Evolutionary conservation across 306 rosid species (phyloP), one percentile per base, ranked within the genome.

Genomic region (Quercus dentata): DNA sequence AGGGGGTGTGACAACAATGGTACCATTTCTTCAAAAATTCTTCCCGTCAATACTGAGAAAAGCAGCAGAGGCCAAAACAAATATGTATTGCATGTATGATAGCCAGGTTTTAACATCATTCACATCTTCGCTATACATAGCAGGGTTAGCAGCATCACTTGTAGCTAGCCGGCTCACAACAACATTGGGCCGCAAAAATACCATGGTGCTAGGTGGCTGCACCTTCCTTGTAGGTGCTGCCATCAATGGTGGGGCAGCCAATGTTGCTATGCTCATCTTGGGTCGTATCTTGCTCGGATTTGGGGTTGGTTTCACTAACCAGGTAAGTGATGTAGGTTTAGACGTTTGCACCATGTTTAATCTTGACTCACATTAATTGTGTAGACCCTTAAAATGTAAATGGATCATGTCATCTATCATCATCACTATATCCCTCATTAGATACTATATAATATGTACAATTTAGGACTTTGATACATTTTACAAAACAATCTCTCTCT

Each of bases 1-100:
- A 89, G 94, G 96, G 33, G 96, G 92, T 5, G 97, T 89, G 1
- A 90, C 92, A 6, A 89, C 92, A 21, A 92, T 89, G 97, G 67
- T 74, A 4, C 87, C 93, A 17, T 92, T 90, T 78, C 91, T 92
- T 38, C 6, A 33, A 4, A 92, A 90, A 28, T 87, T 92, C 70
- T 90, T 92, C 73, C 97, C 92, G 1, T 54, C 69, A 0, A 79
- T 92, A 33, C 77, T 85, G 68, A 90, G 86, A 57, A 90, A 89
- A 49, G 72, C 44, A 1, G 81, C 71, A 0, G 30, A 82, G 28
- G 20, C 84, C 1, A 67, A 88, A 58, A 82, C 80, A 33, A 89
- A 89, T 75, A 76, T 87, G 14, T 91, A 89, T 49, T 91, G 96
- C 28, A 77, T 86, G 65, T 94, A 80, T 72, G 94, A 94, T 31